Evolutionary conservation across 768 basidiomycete species (phyloP), one percentile per base, ranked within the genome.

Genomic region (Rhodosporidiobolus sp.): DNA sequence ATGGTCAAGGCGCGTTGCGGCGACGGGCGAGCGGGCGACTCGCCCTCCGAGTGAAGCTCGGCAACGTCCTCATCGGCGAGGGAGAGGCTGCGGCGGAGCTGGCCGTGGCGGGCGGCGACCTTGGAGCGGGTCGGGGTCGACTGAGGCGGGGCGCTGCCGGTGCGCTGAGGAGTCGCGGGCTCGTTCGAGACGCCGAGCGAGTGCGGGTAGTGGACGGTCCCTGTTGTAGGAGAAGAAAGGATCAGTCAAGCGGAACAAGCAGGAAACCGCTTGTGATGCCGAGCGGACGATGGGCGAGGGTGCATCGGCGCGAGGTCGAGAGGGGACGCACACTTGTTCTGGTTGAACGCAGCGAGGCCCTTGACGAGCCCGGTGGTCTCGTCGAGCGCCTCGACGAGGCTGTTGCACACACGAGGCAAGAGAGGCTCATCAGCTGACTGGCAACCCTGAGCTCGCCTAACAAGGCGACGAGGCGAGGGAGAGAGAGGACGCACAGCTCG

Each of bases 131-230:
- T 8, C 0, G 66, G 60, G 28, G 60, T 54, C 12, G 28, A 32
- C 22, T 35, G 54, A 4, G 48, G 43, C 24, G 59, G 54, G 26
- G 57, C 53, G 45, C 34, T 52, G 19, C 46, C 54, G 9, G 55
- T 26, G 26, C 66, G 74, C 24, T 57, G 54, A n/a, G 38, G 57
- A 4, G 57, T 38, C 8, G 38, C 34, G 30, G 60, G 8, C 17
- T 49, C 30, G 43, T 45, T 32, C 11, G 71, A n/a, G 24, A 73
- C 53, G 34, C 72, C 75, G 43, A 76, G 66, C 46, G 70, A 57
- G 45, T 76, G 72, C 8, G 75, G 75, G 50, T 76, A 76, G 50
- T 76, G 75, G 32, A 76, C 70, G 24, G 69, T 76, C 75, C 75
- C 75, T 76, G 69, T n/a, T 5, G 6, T 7, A 43, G 32, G 4